Percentiles rank a stretch among this genome's conserved stretches.
These are phyloP conservation scores for Fusarium tjaetaba DNA, from an alignment of 2,329 filamentous ascomycete genomes.

Conservation along the genomic window DNA sequence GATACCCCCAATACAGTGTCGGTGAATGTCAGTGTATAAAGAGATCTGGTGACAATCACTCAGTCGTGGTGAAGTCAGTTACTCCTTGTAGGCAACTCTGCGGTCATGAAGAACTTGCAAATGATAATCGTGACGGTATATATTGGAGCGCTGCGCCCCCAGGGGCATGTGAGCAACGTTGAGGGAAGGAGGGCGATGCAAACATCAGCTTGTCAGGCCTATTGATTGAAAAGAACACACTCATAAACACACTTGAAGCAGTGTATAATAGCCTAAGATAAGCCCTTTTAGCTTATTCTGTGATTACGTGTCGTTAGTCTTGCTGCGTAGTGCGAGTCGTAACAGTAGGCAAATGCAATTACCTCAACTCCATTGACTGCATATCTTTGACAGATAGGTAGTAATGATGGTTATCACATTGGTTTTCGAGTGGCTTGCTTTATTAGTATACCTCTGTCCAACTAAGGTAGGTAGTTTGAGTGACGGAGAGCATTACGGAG, in stretches of 20 bases:
- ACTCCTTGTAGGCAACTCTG: background rate
- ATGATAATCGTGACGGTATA: background rate
- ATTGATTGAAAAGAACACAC: background rate
- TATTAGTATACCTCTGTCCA: background rate
- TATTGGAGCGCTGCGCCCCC: slow-evolving; percentile 24
- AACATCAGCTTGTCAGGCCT: background rate
- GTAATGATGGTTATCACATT: background rate
- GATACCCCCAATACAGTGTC: background rate
- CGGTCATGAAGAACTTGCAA: background rate
- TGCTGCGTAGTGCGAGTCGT: background rate
- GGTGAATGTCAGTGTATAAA: background rate
- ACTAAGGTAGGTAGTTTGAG: background rate
- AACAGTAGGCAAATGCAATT: background rate
- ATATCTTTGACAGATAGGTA: background rate
- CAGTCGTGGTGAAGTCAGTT: background rate
- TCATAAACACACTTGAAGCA: background rate
- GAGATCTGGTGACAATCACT: background rate
- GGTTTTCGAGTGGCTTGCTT: background rate
- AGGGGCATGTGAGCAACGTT: slow-evolving; percentile 28
- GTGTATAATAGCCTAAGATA: background rate
- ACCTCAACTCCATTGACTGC: background rate
- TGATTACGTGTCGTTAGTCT: background rate
- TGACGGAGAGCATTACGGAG: background rate
- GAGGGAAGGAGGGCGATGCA: background rate
- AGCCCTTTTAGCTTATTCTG: background rate